A percentile compares a stretch with the other conserved stretches of the same genome.
phyloP scores from a whole-genome alignment of 192 early-diverging fungal species.

The Mortierella antarctica region DNA sequence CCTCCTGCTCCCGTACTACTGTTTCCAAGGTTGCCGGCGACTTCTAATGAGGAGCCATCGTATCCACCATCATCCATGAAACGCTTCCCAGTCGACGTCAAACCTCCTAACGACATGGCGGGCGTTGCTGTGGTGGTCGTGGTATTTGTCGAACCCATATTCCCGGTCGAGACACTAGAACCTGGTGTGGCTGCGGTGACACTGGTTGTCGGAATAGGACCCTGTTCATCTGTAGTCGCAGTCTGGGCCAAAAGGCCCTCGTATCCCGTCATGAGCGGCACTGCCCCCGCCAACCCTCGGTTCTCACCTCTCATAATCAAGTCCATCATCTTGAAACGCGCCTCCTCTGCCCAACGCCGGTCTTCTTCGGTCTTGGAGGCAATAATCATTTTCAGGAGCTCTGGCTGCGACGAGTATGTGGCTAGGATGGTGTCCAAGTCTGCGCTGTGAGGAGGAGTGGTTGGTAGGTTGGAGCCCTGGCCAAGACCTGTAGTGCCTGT shows the following conservation, averaged over 20 bases:
- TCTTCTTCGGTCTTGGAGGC: slow-evolving; percentile 68
- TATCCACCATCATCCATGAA: slow-evolving; percentile 29
- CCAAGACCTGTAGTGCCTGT: not conserved
- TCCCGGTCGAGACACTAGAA: slow-evolving; percentile 19
- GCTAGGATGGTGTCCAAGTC: slow-evolving; percentile 64
- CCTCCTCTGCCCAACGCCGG: slow-evolving; percentile 66
- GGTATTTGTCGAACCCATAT: slow-evolving; percentile 6
- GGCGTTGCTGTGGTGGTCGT: slow-evolving; percentile 15
- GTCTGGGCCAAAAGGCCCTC: slow-evolving; percentile 14
- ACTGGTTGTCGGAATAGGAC: not conserved
- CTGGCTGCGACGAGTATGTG: slow-evolving; percentile 59
- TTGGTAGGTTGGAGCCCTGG: slow-evolving; percentile 12
- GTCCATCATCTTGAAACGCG: slow-evolving; percentile 62
- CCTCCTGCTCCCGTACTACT: slow-evolving; percentile 6
- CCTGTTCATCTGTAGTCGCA: slow-evolving; percentile 6
- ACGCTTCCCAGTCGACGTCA: slow-evolving; percentile 20
- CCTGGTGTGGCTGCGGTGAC: slow-evolving; percentile 14
- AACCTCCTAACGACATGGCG: not conserved
- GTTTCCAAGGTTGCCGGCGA: slow-evolving; percentile 3
- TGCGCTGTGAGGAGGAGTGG: slow-evolving; percentile 37
- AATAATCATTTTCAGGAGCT: slow-evolving; percentile 64
- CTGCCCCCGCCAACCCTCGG: slow-evolving; percentile 3
- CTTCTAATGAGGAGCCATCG: slow-evolving; percentile 12
- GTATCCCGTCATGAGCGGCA: slow-evolving; percentile 29
- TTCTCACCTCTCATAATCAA: slow-evolving; percentile 54